A percentile compares a stretch with the other conserved stretches of the same genome.
Evolutionary conservation across 2,329 filamentous ascomycete genomes (phyloP).

Genomic region (Cercospora citrullina): DNA sequence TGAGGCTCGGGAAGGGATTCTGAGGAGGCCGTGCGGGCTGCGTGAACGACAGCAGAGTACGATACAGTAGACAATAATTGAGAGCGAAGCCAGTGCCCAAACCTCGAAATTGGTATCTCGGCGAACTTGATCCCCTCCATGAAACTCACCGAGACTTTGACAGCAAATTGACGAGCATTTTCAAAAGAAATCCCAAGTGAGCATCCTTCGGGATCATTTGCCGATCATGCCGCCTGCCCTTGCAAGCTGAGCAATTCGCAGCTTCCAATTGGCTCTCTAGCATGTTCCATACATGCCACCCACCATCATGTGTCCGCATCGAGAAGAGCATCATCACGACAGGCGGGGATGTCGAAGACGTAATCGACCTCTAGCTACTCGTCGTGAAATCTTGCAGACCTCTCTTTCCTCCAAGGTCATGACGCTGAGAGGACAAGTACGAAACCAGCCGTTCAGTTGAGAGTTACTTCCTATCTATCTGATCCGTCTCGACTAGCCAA

Average conservation of each 20-base stretch:
- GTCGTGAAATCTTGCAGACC: slow-evolving; percentile 5
- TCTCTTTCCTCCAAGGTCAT: neutral
- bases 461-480: slow-evolving; percentile 1
- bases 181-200: neutral
- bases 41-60: neutral
- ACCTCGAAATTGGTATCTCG: neutral
- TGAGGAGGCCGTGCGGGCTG: slow-evolving; percentile 20
- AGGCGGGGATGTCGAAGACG: slow-evolving; percentile 18
- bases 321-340: slow-evolving; percentile 8
- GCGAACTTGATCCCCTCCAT: neutral
- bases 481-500: slow-evolving; percentile 4
- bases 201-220: slow-evolving; percentile 5
- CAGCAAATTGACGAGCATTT: neutral
- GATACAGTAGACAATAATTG: neutral
- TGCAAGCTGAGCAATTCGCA: slow-evolving; percentile 14
- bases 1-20: slow-evolving; percentile 57
- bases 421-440: slow-evolving; percentile 2
- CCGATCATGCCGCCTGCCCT: slow-evolving; percentile 7
- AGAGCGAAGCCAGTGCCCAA: neutral
- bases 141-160: neutral
- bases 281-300: neutral
- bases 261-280: slow-evolving; percentile 5
- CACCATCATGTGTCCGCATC: slow-evolving; percentile 12
- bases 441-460: neutral
- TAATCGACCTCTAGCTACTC: slow-evolving; percentile 9